Conservation (phyloP, 2,329 filamentous ascomycete genomes). For the Pseudogymnoascus sp. region DNA sequence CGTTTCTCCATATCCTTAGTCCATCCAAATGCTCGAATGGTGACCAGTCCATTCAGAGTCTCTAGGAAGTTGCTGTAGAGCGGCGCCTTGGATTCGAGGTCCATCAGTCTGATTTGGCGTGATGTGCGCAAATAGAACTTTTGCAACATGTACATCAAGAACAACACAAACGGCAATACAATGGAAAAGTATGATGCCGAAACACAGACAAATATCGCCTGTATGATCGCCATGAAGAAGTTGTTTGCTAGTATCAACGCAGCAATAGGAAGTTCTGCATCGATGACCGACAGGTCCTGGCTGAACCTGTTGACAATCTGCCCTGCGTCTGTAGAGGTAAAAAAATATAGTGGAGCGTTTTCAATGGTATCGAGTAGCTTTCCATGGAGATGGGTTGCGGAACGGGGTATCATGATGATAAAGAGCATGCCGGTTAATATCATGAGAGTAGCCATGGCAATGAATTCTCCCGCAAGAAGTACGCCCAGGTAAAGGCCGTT, state of each 20-base stretch:
- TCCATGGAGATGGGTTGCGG: slow-evolving; percentile 44
- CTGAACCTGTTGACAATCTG: slow-evolving; percentile 40
- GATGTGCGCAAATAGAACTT: slow-evolving; percentile 55
- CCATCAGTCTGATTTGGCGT: slow-evolving; percentile 51
- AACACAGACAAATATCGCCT: slow-evolving; percentile 32
- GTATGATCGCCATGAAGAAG: slow-evolving; percentile 35
- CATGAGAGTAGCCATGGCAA: slow-evolving; percentile 15
- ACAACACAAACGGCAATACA: slow-evolving; percentile 44
- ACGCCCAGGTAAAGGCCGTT: slow-evolving; percentile 22
- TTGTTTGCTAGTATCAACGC: slow-evolving; percentile 28
- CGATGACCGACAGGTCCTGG: slow-evolving; percentile 34
- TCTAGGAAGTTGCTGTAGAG: slow-evolving; percentile 54
- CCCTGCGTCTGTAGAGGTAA: slow-evolving; percentile 38
- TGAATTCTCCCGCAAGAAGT: slow-evolving; percentile 13
- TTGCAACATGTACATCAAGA: slow-evolving; percentile 45
- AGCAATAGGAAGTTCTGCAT: slow-evolving; percentile 25
- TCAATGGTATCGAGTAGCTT: slow-evolving; percentile 41
- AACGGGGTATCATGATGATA: slow-evolving; percentile 47
- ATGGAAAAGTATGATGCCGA: slow-evolving; percentile 42
- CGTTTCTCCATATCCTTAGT: slow-evolving; percentile 37
- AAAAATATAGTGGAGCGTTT: slow-evolving; percentile 38
- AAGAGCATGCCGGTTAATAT: slow-evolving; percentile 36
- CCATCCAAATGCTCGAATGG: slow-evolving; percentile 53
- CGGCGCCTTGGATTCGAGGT: slow-evolving; percentile 56
- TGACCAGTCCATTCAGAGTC: slow-evolving; percentile 47